Evolutionary conservation across 257 asterid genomes (phyloP).

Genomic region (Lavandula angustifolia): DNA sequence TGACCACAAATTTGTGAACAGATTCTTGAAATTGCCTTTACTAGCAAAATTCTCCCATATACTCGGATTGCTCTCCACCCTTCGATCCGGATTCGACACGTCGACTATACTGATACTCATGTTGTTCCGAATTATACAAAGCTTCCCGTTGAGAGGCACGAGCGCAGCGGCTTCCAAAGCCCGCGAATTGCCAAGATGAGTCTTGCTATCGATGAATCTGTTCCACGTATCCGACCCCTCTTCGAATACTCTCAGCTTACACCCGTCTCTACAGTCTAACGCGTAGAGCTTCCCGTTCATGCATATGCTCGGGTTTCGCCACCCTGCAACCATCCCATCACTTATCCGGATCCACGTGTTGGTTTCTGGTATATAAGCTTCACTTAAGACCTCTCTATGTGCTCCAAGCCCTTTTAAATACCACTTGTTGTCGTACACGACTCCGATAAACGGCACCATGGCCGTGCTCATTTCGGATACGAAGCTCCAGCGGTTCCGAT

Average conservation of each 20-base stretch:
- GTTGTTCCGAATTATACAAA: constrained; percentile 46
- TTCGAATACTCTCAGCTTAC: constrained; percentile 42
- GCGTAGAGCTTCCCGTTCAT: constrained; percentile 38
- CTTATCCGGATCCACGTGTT: constrained; percentile 38
- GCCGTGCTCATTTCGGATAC: constrained; percentile 47
- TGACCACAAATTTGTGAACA: constrained; percentile 43
- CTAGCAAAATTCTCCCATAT: constrained; percentile 47
- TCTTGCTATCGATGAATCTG: constrained; percentile 40
- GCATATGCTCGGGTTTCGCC: constrained; percentile 45
- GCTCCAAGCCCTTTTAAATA: constrained; percentile 46
- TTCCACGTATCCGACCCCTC: constrained; percentile 43
- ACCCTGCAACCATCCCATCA: constrained; percentile 47
- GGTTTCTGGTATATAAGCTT: constrained; percentile 39
- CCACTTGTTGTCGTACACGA: constrained; percentile 49
- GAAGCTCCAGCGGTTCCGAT: constrained; percentile 45
- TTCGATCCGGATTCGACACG: constrained; percentile 37
- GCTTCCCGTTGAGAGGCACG: constrained; percentile 41
- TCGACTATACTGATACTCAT: constrained; percentile 45
- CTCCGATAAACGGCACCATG: constrained; percentile 49
- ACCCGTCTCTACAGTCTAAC: constrained; percentile 48
- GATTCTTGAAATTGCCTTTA: constrained; percentile 44
- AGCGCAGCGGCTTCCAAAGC: constrained; percentile 49
- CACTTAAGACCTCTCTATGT: constrained; percentile 44
- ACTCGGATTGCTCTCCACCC: constrained; percentile 21
- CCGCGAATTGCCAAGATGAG: constrained; percentile 45